phyloP scores from a whole-genome alignment of 2,329 filamentous ascomycete genomes.

The Shiraia sp. region DNA sequence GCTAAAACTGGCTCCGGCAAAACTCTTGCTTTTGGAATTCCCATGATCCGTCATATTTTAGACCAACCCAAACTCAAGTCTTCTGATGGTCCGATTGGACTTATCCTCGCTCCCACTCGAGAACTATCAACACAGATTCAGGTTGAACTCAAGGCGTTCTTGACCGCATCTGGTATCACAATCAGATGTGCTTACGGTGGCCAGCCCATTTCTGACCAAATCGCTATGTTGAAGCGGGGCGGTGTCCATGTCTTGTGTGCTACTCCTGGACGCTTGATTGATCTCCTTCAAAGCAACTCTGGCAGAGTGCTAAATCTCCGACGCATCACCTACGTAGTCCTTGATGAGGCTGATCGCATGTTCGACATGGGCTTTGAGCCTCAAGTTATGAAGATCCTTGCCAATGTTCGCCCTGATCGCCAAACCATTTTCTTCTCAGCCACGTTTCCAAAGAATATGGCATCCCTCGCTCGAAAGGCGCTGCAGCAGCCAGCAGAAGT shows the following conservation, averaged over 20 bases:
- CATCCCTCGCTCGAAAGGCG: conserved; percentile 85
- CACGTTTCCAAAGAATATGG: conserved; percentile 93
- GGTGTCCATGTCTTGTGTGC: conserved; percentile 88
- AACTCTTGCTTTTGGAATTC: conserved; percentile 91
- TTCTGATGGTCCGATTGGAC: conserved; percentile 81
- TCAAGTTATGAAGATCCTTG: conserved; percentile 95
- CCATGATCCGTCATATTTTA: conserved; percentile 98
- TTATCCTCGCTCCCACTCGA: conserved; percentile 93
- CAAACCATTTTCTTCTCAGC: conserved; percentile 97
- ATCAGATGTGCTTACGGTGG: conserved; percentile 94
- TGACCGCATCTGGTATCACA: conserved; percentile 82
- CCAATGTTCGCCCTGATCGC: conserved; percentile 86
- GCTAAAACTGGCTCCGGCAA: conserved; percentile 98
- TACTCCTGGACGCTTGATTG: conserved; percentile 93
- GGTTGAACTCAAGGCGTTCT: conserved; percentile 89
- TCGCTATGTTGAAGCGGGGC: conserved; percentile 92
- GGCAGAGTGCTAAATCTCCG: conserved; percentile 91
- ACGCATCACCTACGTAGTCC: conserved; percentile 88
- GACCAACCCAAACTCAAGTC: conserved; percentile 83
- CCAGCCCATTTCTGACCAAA: conserved; percentile 95
- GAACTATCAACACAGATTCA: conserved; percentile 94
- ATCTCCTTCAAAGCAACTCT: conserved; percentile 88
- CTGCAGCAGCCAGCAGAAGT: conserved; percentile 87
- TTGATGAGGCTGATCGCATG: conserved; percentile 98
- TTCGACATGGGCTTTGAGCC: conserved; percentile 99